These are phyloP conservation scores for Zelonia costaricensis DNA, from an alignment of 208 protist genomes.

Conservation along the genomic window DNA sequence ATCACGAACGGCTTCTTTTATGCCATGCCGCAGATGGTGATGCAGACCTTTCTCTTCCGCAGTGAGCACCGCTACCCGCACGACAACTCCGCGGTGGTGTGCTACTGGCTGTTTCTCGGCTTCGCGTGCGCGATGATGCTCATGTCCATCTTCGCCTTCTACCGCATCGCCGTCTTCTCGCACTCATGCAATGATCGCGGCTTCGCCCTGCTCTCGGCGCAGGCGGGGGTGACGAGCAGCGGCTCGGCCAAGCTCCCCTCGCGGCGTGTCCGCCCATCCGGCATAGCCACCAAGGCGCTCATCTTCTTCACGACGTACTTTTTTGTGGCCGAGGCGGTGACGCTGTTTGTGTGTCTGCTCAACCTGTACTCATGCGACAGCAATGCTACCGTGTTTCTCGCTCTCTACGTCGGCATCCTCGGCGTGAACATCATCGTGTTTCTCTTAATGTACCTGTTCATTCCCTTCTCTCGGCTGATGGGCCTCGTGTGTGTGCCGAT, in stretches of 20 bases:
- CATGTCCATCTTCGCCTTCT: conserved; percentile 59
- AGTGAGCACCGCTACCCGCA: neutral
- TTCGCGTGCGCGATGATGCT: conserved; percentile 38
- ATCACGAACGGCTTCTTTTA: conserved; percentile 61
- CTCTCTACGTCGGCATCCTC: conserved; percentile 39
- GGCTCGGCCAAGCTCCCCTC: conserved; percentile 5
- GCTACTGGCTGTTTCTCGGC: conserved; percentile 50
- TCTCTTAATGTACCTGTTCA: conserved; percentile 36
- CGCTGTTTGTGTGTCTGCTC: conserved; percentile 41
- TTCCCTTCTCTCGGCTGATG: conserved; percentile 29
- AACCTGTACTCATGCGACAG: conserved; percentile 34
- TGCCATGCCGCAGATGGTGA: conserved; percentile 65
- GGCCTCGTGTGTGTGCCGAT: conserved; percentile 34
- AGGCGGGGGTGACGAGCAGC: conserved; percentile 9
- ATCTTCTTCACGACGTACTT: conserved; percentile 29
- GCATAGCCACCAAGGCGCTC: conserved; percentile 23
- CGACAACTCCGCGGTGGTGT: neutral
- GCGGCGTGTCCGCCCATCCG: conserved; percentile 13
- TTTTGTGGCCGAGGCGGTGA: conserved; percentile 19
- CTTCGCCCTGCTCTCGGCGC: conserved; percentile 57
- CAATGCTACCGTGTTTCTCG: conserved; percentile 24
- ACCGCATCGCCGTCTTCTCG: conserved; percentile 49
- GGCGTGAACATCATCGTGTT: conserved; percentile 26
- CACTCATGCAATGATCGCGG: conserved; percentile 76
- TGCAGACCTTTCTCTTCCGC: conserved; percentile 74